These are phyloP conservation scores for Ustilago bromivora DNA, from an alignment of 1,284 basidiomycete genomes.

Conservation along the genomic window DNA sequence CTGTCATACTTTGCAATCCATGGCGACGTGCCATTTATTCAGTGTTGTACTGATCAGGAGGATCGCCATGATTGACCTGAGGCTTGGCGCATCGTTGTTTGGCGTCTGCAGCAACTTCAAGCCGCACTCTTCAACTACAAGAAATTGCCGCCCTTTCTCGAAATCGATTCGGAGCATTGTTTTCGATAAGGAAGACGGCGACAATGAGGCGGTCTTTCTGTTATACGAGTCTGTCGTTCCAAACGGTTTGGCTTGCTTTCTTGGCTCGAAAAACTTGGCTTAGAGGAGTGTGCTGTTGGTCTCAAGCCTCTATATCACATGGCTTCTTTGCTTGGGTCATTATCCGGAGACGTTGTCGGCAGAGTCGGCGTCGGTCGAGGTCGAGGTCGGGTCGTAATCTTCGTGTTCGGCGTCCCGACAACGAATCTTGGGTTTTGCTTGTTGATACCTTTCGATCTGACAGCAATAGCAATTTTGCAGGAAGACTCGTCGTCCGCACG, in stretches of 20 bases:
- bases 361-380: no score
- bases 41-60: neutral
- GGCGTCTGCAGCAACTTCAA: constrained; percentile 5
- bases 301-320: neutral
- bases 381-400: no score
- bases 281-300: neutral
- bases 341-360: neutral
- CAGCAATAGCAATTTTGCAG: neutral
- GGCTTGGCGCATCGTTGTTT: constrained; percentile 31
- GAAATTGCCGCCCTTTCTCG: neutral
- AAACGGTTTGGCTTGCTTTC: neutral
- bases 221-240: no score
- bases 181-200: neutral
- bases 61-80: constrained; percentile 26
- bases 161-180: no score
- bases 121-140: neutral
- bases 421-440: neutral
- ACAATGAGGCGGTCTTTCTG: neutral
- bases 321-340: neutral
- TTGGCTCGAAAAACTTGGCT: constrained; percentile 10
- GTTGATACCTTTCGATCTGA: neutral
- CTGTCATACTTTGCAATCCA: neutral
- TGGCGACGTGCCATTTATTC: neutral
- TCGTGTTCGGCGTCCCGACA: no score
- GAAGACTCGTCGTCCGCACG: constrained; percentile 14